These are phyloP conservation scores for Silene noctiflora DNA, from an alignment of 179 eudicot genomes.

Conservation along the genomic window DNA sequence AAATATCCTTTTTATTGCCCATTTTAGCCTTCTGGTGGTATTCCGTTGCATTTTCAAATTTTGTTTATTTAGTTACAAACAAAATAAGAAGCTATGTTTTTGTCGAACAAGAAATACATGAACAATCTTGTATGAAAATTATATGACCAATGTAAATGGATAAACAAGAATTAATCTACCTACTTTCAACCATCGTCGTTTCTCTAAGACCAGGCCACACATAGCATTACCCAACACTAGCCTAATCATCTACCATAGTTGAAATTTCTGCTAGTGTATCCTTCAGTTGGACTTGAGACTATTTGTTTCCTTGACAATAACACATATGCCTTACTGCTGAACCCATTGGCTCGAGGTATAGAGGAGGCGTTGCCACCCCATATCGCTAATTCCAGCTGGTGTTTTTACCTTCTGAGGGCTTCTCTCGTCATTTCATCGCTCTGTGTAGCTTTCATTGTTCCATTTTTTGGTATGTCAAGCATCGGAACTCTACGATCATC, in stretches of 20 bases:
- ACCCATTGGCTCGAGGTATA: slow-evolving; percentile 81
- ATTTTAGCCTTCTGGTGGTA: neutral
- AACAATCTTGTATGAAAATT: slow-evolving; percentile 3
- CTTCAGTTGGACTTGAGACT: neutral
- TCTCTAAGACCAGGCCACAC: too few relatives aligned
- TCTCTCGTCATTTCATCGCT: slow-evolving; percentile 63
- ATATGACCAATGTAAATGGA: neutral
- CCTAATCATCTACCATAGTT: neutral
- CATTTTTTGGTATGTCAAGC: slow-evolving; percentile 67
- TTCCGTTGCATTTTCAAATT: neutral
- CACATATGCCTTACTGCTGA: slow-evolving; percentile 69
- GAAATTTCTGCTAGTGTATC: neutral
- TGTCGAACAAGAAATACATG: neutral
- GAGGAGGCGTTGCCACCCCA: slow-evolving; percentile 71
- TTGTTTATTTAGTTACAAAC: neutral
- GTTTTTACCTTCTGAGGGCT: slow-evolving; percentile 58
- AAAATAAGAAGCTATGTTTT: neutral
- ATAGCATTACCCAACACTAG: too few relatives aligned
- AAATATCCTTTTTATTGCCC: slow-evolving; percentile 62
- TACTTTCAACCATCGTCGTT: too few relatives aligned
- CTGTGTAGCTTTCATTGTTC: slow-evolving; percentile 67
- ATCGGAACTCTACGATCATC: neutral
- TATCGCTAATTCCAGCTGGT: slow-evolving; percentile 43
- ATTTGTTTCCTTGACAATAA: slow-evolving; percentile 49
- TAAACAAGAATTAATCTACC: too few relatives aligned